These are phyloP conservation scores for Colletotrichum sp. DNA, from an alignment of 2,329 filamentous ascomycete species.

Conservation along the genomic window DNA sequence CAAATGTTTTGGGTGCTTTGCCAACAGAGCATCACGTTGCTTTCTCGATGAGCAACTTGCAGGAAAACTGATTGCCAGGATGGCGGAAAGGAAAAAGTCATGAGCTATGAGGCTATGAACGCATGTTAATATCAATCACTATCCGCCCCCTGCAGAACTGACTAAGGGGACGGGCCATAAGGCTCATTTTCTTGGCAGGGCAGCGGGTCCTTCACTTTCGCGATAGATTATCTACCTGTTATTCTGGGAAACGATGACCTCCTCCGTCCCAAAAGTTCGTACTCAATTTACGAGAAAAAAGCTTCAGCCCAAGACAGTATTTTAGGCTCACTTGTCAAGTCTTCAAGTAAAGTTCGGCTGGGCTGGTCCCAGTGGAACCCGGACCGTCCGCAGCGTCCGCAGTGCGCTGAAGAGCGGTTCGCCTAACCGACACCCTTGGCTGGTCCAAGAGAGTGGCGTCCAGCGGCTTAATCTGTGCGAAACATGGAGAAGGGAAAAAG, in stretches of 20 bases:
- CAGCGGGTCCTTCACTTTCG: not conserved
- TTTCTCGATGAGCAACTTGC: not conserved
- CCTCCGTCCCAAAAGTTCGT: not conserved
- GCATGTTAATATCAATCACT: conserved; percentile 1
- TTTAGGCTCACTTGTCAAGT: conserved; percentile 3
- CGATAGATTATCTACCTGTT: not conserved
- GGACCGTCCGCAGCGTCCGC: not conserved
- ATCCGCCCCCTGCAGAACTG: not conserved
- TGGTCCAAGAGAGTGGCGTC: not conserved
- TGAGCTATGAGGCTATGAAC: not conserved
- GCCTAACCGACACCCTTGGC: not conserved
- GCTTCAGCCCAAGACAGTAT: not conserved
- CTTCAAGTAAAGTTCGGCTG: conserved; percentile 12
- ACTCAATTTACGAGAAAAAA: not conserved
- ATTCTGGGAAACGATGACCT: not conserved
- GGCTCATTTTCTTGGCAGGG: conserved; percentile 1
- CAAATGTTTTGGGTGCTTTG: not conserved
- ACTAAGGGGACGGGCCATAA: not conserved
- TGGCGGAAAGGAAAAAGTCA: not conserved
- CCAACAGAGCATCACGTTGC: not conserved
- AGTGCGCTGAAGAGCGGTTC: not conserved
- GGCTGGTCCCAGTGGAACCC: not conserved
- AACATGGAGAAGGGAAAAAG: conserved; percentile 6
- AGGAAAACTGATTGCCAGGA: not conserved
- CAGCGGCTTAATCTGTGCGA: not conserved